A percentile compares a stretch with the other conserved stretches of the same genome.
These are phyloP conservation scores for Agrocybe praecox DNA, from an alignment of 768 basidiomycete genomes.

Conservation along the genomic window DNA sequence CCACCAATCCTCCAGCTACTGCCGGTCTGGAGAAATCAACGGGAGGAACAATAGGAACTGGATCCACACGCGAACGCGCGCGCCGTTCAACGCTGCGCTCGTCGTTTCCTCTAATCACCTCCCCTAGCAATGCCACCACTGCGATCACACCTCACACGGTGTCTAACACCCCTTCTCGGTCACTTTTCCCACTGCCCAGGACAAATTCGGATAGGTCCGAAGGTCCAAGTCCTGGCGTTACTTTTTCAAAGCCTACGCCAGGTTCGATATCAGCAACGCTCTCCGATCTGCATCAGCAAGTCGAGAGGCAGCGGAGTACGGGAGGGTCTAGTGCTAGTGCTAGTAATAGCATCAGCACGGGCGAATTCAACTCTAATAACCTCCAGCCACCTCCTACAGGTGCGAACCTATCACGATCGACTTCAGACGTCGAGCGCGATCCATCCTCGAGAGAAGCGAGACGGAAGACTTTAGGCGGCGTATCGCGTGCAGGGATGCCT, in stretches of 20 bases:
- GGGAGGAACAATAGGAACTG: conserved; percentile 2
- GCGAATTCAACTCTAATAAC: too few relatives aligned
- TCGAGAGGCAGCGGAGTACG: conserved; percentile 33
- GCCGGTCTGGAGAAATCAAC: not conserved
- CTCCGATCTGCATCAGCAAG: conserved; percentile 57
- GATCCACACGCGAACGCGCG: conserved; percentile 11
- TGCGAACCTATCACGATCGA: not conserved
- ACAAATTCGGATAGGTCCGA: conserved; percentile 49
- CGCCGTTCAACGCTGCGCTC: conserved; percentile 47
- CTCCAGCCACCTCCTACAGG: too few relatives aligned
- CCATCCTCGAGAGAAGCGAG: not conserved
- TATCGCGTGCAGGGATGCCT: conserved; percentile 14
- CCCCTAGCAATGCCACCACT: conserved; percentile 61
- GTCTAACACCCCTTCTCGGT: conserved; percentile 42
- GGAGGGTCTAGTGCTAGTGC: conserved; percentile 24
- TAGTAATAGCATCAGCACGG: conserved; percentile 17
- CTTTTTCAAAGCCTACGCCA: conserved; percentile 66
- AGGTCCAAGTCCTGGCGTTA: conserved; percentile 50
- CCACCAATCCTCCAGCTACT: not conserved
- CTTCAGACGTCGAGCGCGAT: not conserved
- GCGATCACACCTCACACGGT: conserved; percentile 69
- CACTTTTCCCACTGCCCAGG: conserved; percentile 38
- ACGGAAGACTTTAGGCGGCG: not conserved
- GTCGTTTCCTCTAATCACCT: conserved; percentile 52
- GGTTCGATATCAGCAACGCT: conserved; percentile 56